Conservation (phyloP, 108 stramenopile genomes). For the Fragilaria crotonensis region DNA sequence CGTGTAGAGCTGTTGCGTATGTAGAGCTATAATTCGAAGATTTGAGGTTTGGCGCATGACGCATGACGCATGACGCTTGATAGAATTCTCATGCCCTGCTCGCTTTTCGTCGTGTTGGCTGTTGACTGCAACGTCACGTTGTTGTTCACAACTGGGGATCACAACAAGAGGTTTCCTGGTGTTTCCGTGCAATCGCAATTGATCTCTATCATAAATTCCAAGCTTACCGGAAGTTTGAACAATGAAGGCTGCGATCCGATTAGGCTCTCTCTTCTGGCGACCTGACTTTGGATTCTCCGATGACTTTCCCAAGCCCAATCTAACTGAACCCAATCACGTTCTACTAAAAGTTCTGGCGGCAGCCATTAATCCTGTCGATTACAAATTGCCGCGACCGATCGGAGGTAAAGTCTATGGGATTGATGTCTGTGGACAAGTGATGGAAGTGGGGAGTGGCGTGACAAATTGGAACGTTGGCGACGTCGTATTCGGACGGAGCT, state of each 20-base stretch:
- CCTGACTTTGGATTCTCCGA: constrained; percentile 18
- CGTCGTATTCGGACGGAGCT: constrained; percentile 23
- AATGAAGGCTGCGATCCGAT: constrained; percentile 36
- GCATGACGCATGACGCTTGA: no score
- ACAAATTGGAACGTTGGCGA: constrained; percentile 22
- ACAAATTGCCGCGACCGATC: constrained; percentile 24
- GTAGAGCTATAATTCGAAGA: no score
- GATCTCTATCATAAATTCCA: no score
- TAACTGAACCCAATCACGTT: constrained; percentile 20
- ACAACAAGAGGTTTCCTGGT: no score
- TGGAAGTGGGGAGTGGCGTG: constrained; percentile 18
- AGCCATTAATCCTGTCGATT: constrained; percentile 41
- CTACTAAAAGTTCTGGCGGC: constrained; percentile 31
- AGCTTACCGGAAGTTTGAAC: constrained; percentile 4
- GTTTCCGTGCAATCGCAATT: no score
- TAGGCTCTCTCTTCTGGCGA: constrained; percentile 19
- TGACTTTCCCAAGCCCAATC: constrained; percentile 2
- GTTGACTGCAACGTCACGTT: no score
- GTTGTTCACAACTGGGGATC: no score
- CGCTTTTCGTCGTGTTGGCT: no score
- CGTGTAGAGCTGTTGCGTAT: no score
- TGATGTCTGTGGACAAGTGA: constrained; percentile 27
- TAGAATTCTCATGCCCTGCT: no score
- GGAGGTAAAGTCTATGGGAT: constrained; percentile 18
- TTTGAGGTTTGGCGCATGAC: no score